These are phyloP conservation scores for Monilinia polystroma DNA, from an alignment of 2,329 filamentous ascomycete genomes.

Conservation along the genomic window DNA sequence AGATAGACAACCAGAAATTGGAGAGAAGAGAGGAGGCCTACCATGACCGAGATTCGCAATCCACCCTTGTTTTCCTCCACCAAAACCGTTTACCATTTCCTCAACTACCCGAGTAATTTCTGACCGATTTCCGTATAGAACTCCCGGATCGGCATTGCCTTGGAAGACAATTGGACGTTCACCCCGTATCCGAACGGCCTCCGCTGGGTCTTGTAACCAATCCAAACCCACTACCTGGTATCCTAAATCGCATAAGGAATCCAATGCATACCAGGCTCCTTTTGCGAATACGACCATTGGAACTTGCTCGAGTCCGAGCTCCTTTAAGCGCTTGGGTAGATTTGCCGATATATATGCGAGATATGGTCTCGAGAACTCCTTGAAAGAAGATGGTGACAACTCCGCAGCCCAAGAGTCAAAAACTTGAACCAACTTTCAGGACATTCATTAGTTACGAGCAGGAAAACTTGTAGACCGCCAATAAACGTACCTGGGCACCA, in stretches of 20 bases:
- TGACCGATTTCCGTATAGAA: slow-evolving; percentile 80
- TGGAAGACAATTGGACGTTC: slow-evolving; percentile 76
- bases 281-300: slow-evolving; percentile 99
- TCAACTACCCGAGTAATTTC: slow-evolving; percentile 81
- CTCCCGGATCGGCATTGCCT: slow-evolving; percentile 92
- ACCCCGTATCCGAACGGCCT: slow-evolving; percentile 77
- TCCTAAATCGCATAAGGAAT: slow-evolving; percentile 80
- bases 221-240: slow-evolving; percentile 95
- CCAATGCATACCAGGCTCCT: slow-evolving; percentile 92
- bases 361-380: slow-evolving; percentile 82
- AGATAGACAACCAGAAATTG: slow-evolving; percentile 18
- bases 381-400: slow-evolving; percentile 80
- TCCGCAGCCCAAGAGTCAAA: slow-evolving; percentile 99
- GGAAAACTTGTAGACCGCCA: neutral
- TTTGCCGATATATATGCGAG: slow-evolving; percentile 79
- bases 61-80: slow-evolving; percentile 80
- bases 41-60: slow-evolving; percentile 96
- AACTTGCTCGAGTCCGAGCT: slow-evolving; percentile 74
- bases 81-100: slow-evolving; percentile 85
- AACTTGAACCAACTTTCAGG: slow-evolving; percentile 75
- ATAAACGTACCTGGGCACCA: slow-evolving; percentile 70
- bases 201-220: slow-evolving; percentile 87
- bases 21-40: slow-evolving; percentile 45
- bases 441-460: slow-evolving; percentile 9
- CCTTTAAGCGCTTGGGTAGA: slow-evolving; percentile 70